Base-by-base conservation (phyloP, 169 alveolate genomes). In the Plasmodium fragile region DNA sequence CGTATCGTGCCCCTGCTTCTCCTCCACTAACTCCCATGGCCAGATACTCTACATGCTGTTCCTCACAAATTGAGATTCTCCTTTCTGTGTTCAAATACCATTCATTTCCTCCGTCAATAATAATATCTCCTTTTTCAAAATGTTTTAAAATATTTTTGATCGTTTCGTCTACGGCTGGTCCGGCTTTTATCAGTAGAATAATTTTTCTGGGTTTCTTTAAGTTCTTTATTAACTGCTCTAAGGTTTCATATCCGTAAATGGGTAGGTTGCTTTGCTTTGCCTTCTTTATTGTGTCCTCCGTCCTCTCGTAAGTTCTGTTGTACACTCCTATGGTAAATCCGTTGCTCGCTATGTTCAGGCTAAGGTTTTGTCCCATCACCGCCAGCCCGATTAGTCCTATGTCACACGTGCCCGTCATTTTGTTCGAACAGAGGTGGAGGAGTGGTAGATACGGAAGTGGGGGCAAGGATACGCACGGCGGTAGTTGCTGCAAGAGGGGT, bases 1-100 rank as follows among this genome's bases (percentile, higher is more conserved):
- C 96, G 41, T 83, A 69, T 39, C 97, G 93, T 41, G 98, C 98
- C 0, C 98, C 98, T 52, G 82, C 91, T 75, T 96, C 98, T 25
- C 98, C 98, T 0, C 98, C 98, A 89, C 98, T 97, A 39, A 97
- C 96, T 18, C 98, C 98, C 97, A 97, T 93, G 16, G 97, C 97
- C 81, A 96, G 77, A 91, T 93, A 97, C 53, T 97, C 96, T 81
- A 49, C 78, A 10, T 79, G 3, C 30, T 53, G 39, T 72, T 69
- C 93, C 43, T 28, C 72, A 28, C 92, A 73, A 52, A 75, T 41
- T 36, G 39, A 79, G 16, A 93, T 85, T 69, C 98, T 89, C 75
- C 95, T 90, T 69, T 96, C 96, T 55, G 98, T 95, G 92, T 96
- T 97, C 87, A 92, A 83, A 85, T 96, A 97, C 96, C 97, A 97